Evolutionary conservation across 2,329 filamentous ascomycete species (phyloP).

Genomic region (Aureobasidium namibiae): DNA sequence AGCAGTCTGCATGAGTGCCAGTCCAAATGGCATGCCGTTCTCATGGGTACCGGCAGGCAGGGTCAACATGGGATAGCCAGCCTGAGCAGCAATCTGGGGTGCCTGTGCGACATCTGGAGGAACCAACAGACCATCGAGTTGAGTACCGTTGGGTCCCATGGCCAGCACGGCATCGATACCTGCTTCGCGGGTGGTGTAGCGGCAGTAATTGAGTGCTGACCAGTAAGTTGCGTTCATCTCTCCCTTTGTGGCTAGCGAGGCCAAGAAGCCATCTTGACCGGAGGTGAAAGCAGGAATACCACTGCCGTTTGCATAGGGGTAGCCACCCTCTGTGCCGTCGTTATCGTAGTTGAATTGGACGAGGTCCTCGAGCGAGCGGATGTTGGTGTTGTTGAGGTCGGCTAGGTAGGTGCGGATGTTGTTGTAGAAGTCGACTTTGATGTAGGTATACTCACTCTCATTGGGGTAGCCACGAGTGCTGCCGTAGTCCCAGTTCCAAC

Average conservation of each 20-base stretch:
- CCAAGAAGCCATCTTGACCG: constrained; percentile 64
- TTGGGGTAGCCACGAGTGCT: constrained; percentile 55
- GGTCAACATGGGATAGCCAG: constrained; percentile 65
- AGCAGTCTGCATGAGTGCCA: constrained; percentile 31
- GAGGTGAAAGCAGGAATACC: constrained; percentile 57
- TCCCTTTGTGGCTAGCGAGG: constrained; percentile 53
- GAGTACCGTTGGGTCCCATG: constrained; percentile 31
- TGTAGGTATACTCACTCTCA: constrained; percentile 63
- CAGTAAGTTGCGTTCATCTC: constrained; percentile 57
- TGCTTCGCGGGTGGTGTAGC: constrained; percentile 49
- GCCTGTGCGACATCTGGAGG: constrained; percentile 61
- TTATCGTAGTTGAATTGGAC: constrained; percentile 53
- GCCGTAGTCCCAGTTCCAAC: constrained; percentile 71
- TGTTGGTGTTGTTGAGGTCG: constrained; percentile 52
- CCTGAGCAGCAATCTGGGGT: constrained; percentile 64
- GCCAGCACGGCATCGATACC: constrained; percentile 62
- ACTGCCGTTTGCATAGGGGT: constrained; percentile 20
- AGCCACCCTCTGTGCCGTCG: constrained; percentile 58
- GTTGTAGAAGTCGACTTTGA: constrained; percentile 65
- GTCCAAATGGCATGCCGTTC: constrained; percentile 37
- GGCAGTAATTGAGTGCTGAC: constrained; percentile 56
- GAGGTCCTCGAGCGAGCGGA: constrained; percentile 56
- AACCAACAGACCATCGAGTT: constrained; percentile 57
- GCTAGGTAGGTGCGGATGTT: constrained; percentile 57
- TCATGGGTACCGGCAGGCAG: constrained; percentile 53